These are phyloP conservation scores for Trypanosoma brucei DNA, from an alignment of 208 protist species.

Conservation along the genomic window DNA sequence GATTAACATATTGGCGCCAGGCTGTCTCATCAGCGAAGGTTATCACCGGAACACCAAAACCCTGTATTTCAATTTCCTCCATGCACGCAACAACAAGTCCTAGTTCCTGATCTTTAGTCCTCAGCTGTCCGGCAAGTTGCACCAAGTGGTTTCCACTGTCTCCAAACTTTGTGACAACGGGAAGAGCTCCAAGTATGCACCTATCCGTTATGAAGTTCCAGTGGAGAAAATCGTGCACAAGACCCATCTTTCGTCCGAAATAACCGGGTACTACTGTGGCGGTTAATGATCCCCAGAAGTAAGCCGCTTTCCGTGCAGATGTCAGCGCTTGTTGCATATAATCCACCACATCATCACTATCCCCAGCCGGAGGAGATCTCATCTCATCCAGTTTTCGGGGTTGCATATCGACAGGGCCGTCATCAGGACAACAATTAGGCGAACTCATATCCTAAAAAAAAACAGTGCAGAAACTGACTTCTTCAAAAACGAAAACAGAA, in stretches of 20 bases:
- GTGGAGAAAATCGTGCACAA: constrained; percentile 70
- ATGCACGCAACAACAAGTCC: constrained; percentile 80
- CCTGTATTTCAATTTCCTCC: constrained; percentile 69
- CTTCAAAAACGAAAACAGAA: too few relatives aligned
- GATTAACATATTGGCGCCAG: constrained; percentile 48
- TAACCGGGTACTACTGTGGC: constrained; percentile 80
- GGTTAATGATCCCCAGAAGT: constrained; percentile 79
- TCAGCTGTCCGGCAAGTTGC: constrained; percentile 57
- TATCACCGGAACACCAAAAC: constrained; percentile 71
- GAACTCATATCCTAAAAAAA: too few relatives aligned
- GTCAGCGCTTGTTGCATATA: constrained; percentile 5
- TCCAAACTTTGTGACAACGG: constrained; percentile 78
- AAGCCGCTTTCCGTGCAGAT: constrained; percentile 52
- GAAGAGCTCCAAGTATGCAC: constrained; percentile 80
- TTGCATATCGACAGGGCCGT: too few relatives aligned
- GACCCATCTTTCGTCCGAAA: constrained; percentile 62
- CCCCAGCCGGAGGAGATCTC: background rate
- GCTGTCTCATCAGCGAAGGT: constrained; percentile 72
- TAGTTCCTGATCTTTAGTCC: constrained; percentile 36
- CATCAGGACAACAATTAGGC: too few relatives aligned
- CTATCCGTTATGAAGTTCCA: constrained; percentile 81
- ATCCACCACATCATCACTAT: constrained; percentile 1
- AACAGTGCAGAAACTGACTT: too few relatives aligned
- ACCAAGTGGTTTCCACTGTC: constrained; percentile 70
- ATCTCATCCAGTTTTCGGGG: background rate